These are phyloP conservation scores for Alternaria hordeiaustralica DNA, from an alignment of 2,329 filamentous ascomycete genomes.

Conservation along the genomic window DNA sequence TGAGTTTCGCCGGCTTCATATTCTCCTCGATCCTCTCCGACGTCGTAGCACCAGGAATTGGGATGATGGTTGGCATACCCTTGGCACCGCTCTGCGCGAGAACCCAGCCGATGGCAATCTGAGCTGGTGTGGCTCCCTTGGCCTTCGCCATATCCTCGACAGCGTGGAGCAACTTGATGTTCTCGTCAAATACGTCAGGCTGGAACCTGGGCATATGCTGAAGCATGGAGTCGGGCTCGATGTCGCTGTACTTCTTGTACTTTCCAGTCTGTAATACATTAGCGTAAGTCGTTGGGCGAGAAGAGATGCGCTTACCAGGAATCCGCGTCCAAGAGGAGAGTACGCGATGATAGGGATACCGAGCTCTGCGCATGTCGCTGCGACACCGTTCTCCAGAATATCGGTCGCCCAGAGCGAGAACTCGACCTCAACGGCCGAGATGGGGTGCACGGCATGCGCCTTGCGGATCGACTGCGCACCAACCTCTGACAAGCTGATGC, in stretches of 20 bases:
- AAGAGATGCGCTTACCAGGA: constrained; percentile 48
- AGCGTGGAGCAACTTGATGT: constrained; percentile 66
- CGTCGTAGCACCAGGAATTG: constrained; percentile 70
- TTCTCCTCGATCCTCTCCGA: constrained; percentile 67
- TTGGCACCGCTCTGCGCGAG: constrained; percentile 57
- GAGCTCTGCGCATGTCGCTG: constrained; percentile 64
- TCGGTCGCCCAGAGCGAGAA: constrained; percentile 64
- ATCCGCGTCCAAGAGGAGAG: constrained; percentile 71
- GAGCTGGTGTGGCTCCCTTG: constrained; percentile 66
- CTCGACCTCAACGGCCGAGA: constrained; percentile 67
- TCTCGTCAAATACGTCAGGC: constrained; percentile 68
- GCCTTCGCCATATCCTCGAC: constrained; percentile 65
- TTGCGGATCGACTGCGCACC: constrained; percentile 55
- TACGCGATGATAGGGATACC: constrained; percentile 73
- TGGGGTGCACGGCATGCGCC: constrained; percentile 61
- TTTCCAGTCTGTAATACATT: constrained; percentile 44
- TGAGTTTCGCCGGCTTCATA: constrained; percentile 60
- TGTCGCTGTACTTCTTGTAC: constrained; percentile 60
- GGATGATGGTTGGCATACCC: constrained; percentile 66
- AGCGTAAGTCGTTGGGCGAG: constrained; percentile 10
- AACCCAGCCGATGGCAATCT: constrained; percentile 72
- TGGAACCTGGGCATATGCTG: constrained; percentile 65
- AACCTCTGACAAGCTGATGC: constrained; percentile 56
- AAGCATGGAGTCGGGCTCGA: constrained; percentile 63
- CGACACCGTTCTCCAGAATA: constrained; percentile 64